A percentile compares a stretch with the other conserved stretches of the same genome.
Conservation (phyloP, 2,329 filamentous ascomycete species). For the Apiospora saccharicola region DNA sequence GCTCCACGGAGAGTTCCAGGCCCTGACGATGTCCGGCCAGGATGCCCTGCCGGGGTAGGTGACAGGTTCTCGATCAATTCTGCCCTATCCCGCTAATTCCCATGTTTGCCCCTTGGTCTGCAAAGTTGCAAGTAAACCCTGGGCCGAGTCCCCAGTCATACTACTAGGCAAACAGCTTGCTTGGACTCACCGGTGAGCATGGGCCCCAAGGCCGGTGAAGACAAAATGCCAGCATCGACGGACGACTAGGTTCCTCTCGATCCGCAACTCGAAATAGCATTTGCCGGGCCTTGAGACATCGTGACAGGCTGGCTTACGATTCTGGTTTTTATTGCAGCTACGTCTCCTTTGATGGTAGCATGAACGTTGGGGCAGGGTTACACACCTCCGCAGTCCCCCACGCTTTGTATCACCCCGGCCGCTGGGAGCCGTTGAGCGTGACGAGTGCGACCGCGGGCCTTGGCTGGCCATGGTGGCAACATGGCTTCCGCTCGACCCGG, state of each 20-base stretch:
- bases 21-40: background rate
- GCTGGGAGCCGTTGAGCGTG: background rate
- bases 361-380: background rate
- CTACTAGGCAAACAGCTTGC: background rate
- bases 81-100: background rate
- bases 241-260: background rate
- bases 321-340: too few relatives aligned
- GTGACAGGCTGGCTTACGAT: too few relatives aligned
- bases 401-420: background rate
- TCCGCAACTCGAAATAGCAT: too few relatives aligned
- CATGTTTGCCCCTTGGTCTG: background rate
- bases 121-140: constrained; percentile 13
- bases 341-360: background rate
- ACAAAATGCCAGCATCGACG: background rate
- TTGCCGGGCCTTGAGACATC: too few relatives aligned
- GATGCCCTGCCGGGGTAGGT: background rate
- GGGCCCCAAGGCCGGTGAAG: background rate
- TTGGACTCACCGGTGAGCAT: background rate
- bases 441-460: background rate
- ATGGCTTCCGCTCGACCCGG: background rate
- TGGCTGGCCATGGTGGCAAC: background rate
- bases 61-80: background rate
- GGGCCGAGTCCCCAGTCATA: background rate
- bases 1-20: background rate
- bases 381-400: background rate